Base-by-base conservation (phyloP, 73 alveolate species). In the Stentor coeruleus region DNA sequence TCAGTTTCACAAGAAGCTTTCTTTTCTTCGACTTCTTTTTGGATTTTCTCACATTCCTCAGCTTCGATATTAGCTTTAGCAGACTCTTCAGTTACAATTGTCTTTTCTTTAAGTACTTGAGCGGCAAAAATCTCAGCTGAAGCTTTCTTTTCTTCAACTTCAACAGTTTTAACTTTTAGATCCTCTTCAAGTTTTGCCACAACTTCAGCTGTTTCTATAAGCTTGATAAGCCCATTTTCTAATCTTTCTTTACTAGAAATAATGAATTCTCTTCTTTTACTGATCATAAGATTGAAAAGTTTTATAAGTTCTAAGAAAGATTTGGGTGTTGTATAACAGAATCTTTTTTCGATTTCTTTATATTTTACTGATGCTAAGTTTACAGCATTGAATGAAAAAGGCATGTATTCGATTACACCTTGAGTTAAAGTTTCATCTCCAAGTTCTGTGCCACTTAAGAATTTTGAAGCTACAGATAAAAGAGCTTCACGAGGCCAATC, bases 401-500 rank as follows among this genome's bases (percentile, higher is more conserved):
- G 99, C 99, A 98, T 94, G 90, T 97, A 98, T 91, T 93, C 97
- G 75, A 96, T 97, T 76, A 98, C 97, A 20, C 94, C 92, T 81
- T 84, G 84, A 88, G 55, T 84, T 84, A 81, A 59, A 1, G 38
- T 37, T 0, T 41, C 85, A 15, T 58, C 85, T 0, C 94, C 97
- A 84, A 95, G 86, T 60, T 96, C 98, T 39, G 95, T 92, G 74
- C 93, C 98, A 40, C 92, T 95, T 74, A 92, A 60, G 95, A 93
- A 93, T 59, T 81, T 77, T 3, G 93, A 83, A 26, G 99, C 99
- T 90, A 96, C 99, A 81, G 98, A 89, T 59, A 95, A 91, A 73
- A 98, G 97, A 58, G 99, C 99, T 74, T 98, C 99, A 90, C 93
- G 98, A 40, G 99, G 99, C 99, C 99, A 98, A 11, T 99, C 99